Evolutionary conservation across 2,329 filamentous ascomycete genomes (phyloP).

Genomic region (Aspergillus sp.): DNA sequence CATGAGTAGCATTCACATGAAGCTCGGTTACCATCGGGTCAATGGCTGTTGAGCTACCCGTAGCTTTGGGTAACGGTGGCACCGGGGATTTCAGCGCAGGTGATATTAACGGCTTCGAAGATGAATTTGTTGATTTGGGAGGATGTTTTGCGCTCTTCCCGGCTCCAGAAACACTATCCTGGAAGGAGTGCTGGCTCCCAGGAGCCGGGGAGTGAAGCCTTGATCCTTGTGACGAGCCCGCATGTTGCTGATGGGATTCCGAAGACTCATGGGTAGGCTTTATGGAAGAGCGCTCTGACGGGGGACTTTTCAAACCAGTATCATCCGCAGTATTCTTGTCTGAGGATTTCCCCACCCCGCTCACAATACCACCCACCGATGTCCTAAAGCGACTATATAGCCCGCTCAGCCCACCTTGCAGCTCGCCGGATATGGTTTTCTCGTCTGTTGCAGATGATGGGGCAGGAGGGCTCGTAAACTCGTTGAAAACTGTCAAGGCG

Average conservation of each 20-base stretch:
- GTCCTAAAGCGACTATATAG: constrained; percentile 83
- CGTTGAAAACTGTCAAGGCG: constrained; percentile 88
- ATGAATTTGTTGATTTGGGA: constrained; percentile 45
- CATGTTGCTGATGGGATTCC: constrained; percentile 29
- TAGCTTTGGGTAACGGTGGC: constrained; percentile 38
- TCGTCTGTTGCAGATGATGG: constrained; percentile 65
- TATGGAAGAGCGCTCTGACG: constrained; percentile 27
- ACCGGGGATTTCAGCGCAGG: constrained; percentile 42
- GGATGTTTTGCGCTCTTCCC: constrained; percentile 42
- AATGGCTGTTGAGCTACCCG: constrained; percentile 37
- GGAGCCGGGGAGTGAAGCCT: constrained; percentile 40
- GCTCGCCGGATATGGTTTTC: constrained; percentile 69
- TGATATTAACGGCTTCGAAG: constrained; percentile 43
- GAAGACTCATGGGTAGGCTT: constrained; percentile 29
- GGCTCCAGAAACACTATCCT: constrained; percentile 29
- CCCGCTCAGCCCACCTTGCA: constrained; percentile 84
- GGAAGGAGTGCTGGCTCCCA: constrained; percentile 30
- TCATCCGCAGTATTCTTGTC: constrained; percentile 31
- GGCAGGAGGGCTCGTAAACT: constrained; percentile 69
- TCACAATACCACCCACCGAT: constrained; percentile 67
- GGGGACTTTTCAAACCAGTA: constrained; percentile 28
- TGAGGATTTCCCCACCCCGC: constrained; percentile 34
- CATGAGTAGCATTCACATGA: constrained; percentile 40
- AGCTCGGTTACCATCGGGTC: constrained; percentile 51
- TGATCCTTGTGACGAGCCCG: constrained; percentile 39